These are phyloP conservation scores for Coemansia sp. DNA, from an alignment of 192 early-diverging fungal species.

Conservation along the genomic window DNA sequence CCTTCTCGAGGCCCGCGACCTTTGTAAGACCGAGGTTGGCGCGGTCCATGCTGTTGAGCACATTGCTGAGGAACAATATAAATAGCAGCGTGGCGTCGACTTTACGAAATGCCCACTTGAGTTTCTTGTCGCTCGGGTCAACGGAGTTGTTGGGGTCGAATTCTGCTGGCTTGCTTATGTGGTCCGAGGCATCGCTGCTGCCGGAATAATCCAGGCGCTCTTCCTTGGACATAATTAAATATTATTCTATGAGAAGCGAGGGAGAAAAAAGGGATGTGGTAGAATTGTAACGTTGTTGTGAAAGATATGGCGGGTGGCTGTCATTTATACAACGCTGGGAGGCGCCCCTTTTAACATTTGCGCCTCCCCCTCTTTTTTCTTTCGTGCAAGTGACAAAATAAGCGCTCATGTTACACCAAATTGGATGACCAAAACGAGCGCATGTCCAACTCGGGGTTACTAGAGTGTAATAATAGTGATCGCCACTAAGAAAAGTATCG, in stretches of 20 bases:
- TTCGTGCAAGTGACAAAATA: not conserved
- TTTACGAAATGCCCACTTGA: constrained; percentile 49
- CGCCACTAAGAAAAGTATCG: not conserved
- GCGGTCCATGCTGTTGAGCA: constrained; percentile 53
- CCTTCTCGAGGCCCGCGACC: constrained; percentile 37
- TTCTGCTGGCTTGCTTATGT: not conserved
- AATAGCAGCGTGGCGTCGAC: constrained; percentile 42
- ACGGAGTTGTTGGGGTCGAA: not conserved
- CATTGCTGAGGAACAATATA: constrained; percentile 43
- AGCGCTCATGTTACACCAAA: not conserved
- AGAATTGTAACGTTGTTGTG: not conserved
- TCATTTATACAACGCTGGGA: not conserved
- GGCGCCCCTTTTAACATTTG: not conserved
- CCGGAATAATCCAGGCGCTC: not conserved
- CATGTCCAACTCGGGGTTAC: not conserved
- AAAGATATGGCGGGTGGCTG: not conserved
- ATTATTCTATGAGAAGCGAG: not conserved
- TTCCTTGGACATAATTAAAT: not conserved
- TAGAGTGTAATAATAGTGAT: not conserved
- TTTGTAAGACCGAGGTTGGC: constrained; percentile 47
- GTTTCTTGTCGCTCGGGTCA: constrained; percentile 18
- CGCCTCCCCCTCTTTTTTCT: not conserved
- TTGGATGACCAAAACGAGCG: not conserved
- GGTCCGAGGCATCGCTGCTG: constrained; percentile 1
- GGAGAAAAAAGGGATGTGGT: not conserved